Percentiles rank a stretch among this genome's conserved stretches.
phyloP scores from a whole-genome alignment of 352 stramenopile species.

The Globisporangium acanthophoron region DNA sequence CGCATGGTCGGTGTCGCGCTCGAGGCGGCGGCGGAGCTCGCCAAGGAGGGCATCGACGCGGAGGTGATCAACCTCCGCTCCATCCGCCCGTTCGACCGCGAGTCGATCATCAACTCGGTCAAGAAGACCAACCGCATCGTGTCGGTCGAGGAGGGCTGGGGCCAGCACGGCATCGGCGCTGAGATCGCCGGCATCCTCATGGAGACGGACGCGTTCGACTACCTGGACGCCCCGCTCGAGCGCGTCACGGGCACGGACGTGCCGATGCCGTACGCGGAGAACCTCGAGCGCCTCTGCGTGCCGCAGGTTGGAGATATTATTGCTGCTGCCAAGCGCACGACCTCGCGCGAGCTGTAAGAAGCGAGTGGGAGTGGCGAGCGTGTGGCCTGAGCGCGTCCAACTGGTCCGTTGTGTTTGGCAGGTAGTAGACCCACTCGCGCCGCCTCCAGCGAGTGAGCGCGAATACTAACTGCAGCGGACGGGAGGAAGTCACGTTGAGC shows the following conservation, averaged over 20 bases:
- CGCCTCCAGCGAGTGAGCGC: too few species aligned
- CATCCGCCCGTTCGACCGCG: constrained; percentile 95
- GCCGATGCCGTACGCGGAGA: constrained; percentile 98
- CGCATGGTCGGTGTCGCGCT: constrained; percentile 95
- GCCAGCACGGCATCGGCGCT: constrained; percentile 95
- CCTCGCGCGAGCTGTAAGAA: constrained; percentile 64
- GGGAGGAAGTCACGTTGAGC: neutral
- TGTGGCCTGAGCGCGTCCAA: neutral
- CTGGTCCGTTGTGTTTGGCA: too few species aligned
- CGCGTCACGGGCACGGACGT: constrained; percentile 97
- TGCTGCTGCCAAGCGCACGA: constrained; percentile 87
- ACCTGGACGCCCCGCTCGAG: constrained; percentile 97
- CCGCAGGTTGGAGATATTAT: constrained; percentile 95
- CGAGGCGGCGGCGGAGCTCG: constrained; percentile 93
- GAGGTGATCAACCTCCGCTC: constrained; percentile 95
- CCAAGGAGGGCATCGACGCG: constrained; percentile 92
- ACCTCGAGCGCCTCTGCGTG: constrained; percentile 94
- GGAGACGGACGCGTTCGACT: constrained; percentile 98
- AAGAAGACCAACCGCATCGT: constrained; percentile 99
- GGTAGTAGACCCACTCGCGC: too few species aligned
- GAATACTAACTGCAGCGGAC: neutral
- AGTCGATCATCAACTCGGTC: constrained; percentile 96
- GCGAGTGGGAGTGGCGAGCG: neutral
- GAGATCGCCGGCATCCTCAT: constrained; percentile 98
- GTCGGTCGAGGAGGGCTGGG: constrained; percentile 96